Base-by-base conservation (phyloP, 352 stramenopile species). In the Phytopythium kandeliae region DNA sequence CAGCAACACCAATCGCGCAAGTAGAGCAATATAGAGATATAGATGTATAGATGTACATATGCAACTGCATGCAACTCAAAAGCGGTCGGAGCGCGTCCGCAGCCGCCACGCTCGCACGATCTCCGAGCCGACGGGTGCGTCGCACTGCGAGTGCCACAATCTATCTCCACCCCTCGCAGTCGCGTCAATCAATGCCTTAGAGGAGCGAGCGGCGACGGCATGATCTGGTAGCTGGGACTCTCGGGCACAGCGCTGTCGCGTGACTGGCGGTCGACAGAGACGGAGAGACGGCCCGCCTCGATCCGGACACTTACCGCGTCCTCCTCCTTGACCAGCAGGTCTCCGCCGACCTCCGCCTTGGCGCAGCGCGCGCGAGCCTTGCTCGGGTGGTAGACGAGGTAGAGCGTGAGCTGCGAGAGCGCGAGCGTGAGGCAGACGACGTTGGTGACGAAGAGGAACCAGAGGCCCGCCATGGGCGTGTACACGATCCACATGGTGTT, bases 371-470 rank as follows among this genome's bases (percentile, higher is more conserved):
- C 63, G 16, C 61, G 65, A 17, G 71, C 60, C 24, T 69, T 75
- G 37, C 67, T 86, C 7, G 71, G 74, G 53, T 82, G 54, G 51
- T 67, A 79, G 47, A 83, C 46, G 46, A 71, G 53, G 56, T 81
- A 83, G 19, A 83, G 60, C 2, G 48, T 51, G 42, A 82, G 53
- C 40, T 83, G 71, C 0, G 43, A 41, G 24, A 67, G 46, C 13
- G 63, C 71, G 13, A 79, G 48, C 3, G 51, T 55, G 46, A 57
- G 57, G 37, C 69, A 79, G 36, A 67, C 60, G 13, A 63, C 54
- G 50, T 83, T 83, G n/a, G 71, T 73, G 21, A 64, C 60, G 51
- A 86, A 78, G 44, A 86, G 63, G 51, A 86, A 76, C 72, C 63
- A 77, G 25, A 79, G 50, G 1, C 46, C 37, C 21, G 61, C 55